Evolutionary conservation across 2,329 filamentous ascomycete species (phyloP), one percentile per base, ranked within the genome.

Genomic region (Penicillium olsonii): DNA sequence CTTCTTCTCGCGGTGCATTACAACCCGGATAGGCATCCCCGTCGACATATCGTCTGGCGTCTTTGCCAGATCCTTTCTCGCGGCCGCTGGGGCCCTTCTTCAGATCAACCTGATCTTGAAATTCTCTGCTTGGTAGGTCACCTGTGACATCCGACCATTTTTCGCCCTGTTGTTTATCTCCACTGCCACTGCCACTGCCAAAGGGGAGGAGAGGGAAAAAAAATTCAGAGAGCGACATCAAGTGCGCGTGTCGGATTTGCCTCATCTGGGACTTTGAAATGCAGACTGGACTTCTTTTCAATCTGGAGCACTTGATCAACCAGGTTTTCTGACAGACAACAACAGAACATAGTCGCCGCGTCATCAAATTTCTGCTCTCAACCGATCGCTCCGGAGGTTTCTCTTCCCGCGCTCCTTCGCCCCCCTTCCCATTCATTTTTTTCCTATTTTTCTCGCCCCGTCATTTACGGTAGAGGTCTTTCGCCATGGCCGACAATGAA

Each of bases 401-500:
- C 56, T 54, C 64, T 64, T 64, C 59, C 60, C 62, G 50, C 41
- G 49, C 54, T 56, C 52, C 50, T 51, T 62, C 52, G 34, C 49
- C 53, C 52, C 45, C 53, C 54, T 57, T 53, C 56, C 8, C 61
- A 48, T 47, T 57, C 42, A 17, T 19, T 31, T 52, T 58, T 56
- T 46, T 48, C 56, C 57, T n/a, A n/a, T 53, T 57, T 59, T 47
- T 59, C 57, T 60, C 61, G 57, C 57, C 42, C 22, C 22, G 22
- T 53, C 50, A 60, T 55, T 55, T 52, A 61, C 60, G 50, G 61
- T 62, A 65, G 56, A 71, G 66, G 66, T 65, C 52, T 66, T 67
- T 72, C 73, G 75, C 72, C 70, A 89, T 89, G 86, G 85, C 85
- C 73, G 86, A 88, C 75, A 78, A 84, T 70, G 92, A 97, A 78